phyloP scores from a whole-genome alignment of 106 monocot species.

The Ottelia alismoides region DNA sequence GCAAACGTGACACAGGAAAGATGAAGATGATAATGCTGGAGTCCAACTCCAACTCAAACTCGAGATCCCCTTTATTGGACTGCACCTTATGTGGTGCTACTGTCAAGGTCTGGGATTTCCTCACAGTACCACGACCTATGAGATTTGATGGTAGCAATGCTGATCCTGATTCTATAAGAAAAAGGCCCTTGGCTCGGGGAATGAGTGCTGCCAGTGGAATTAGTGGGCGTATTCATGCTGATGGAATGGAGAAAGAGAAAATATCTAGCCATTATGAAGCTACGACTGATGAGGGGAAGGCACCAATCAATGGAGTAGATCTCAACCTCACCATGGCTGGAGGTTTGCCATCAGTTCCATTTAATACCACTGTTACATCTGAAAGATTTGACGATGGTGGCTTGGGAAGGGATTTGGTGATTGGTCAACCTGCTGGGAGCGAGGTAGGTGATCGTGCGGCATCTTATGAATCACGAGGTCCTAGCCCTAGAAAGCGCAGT shows the following conservation, averaged over 20 bases:
- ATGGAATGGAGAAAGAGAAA: conserved; percentile 45
- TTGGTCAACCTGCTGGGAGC: conserved; percentile 95
- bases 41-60: conserved; percentile 27
- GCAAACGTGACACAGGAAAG: conserved; percentile 43
- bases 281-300: conserved; percentile 51
- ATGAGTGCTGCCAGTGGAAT: conserved; percentile 92
- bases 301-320: conserved; percentile 70
- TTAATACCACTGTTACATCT: conserved; percentile 25
- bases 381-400: conserved; percentile 42
- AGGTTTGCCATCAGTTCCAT: conserved; percentile 50
- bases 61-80: conserved; percentile 80
- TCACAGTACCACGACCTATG: conserved; percentile 40
- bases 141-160: conserved; percentile 36
- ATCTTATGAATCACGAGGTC: conserved; percentile 94
- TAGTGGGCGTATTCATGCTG: conserved; percentile 51
- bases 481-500: conserved; percentile 77
- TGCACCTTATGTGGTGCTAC: conserved; percentile 92
- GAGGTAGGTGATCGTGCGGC: conserved; percentile 97
- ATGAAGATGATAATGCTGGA: conserved; percentile 35
- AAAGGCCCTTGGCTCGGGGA: conserved; percentile 48
- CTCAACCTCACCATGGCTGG: conserved; percentile 80
- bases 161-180: conserved; percentile 51
- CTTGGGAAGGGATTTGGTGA: conserved; percentile 83
- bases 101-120: conserved; percentile 75
- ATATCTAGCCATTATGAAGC: conserved; percentile 52